Conservation (phyloP, 352 stramenopile species). For the Globisporangium emineosum region DNA sequence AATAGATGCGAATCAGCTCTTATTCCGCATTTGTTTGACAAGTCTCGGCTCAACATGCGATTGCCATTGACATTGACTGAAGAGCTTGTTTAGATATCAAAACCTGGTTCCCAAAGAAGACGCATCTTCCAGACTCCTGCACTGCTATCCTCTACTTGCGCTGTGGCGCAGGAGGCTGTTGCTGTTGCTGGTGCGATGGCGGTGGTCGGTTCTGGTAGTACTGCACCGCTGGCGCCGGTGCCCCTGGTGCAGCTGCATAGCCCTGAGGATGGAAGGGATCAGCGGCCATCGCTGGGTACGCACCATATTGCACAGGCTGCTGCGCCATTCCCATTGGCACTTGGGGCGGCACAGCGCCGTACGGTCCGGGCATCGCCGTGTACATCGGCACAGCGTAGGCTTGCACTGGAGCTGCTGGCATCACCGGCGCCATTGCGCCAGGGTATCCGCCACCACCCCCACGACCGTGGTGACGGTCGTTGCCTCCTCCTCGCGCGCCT, state of each 20-base stretch:
- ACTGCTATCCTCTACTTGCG: constrained; percentile 10
- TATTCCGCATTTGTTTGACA: too few species aligned
- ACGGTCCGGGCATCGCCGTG: constrained; percentile 18
- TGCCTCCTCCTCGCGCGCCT: constrained; percentile 10
- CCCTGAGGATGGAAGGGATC: constrained; percentile 24
- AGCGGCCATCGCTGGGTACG: constrained; percentile 22
- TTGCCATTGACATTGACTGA: too few species aligned
- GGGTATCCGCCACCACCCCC: constrained; percentile 4
- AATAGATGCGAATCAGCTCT: background rate
- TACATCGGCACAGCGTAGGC: constrained; percentile 31
- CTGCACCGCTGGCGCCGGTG: constrained; percentile 15
- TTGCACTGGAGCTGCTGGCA: constrained; percentile 21
- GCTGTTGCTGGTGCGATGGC: constrained; percentile 18
- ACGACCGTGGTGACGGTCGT: constrained; percentile 5
- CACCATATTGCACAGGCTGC: constrained; percentile 22
- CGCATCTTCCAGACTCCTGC: background rate
- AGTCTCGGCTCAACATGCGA: too few species aligned
- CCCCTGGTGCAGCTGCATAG: constrained; percentile 16
- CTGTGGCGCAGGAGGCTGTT: constrained; percentile 16
- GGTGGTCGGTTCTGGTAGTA: constrained; percentile 26
- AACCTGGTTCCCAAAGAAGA: background rate
- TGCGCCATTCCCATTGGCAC: constrained; percentile 18
- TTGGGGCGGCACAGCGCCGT: constrained; percentile 9
- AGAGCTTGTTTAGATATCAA: background rate
- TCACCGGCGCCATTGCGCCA: constrained; percentile 20